Conservation (phyloP, 2,329 filamentous ascomycete genomes). For the Ustulina deusta region DNA sequence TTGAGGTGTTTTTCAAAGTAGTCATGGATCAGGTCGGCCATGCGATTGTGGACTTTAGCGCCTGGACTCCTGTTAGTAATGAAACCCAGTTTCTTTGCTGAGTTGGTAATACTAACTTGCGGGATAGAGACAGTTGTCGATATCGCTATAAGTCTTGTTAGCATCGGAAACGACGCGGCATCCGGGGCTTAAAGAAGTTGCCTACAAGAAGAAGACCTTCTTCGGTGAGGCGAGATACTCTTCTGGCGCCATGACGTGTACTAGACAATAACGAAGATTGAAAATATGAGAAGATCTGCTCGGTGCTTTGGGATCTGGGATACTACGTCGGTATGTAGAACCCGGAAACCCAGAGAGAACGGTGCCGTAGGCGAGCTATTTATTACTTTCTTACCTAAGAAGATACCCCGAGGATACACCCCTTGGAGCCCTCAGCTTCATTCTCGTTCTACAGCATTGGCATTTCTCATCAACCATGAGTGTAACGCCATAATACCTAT, state of each 20-base stretch:
- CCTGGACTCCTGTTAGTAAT: constrained; percentile 15
- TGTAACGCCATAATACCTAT: constrained; percentile 18
- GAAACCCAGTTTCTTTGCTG: neutral
- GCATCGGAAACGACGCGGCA: neutral
- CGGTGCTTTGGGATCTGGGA: neutral
- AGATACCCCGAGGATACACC: neutral
- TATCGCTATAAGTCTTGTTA: constrained; percentile 28
- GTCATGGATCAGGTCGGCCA: constrained; percentile 37
- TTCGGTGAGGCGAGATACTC: constrained; percentile 25
- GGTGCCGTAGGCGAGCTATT: constrained; percentile 18
- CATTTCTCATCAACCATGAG: constrained; percentile 4
- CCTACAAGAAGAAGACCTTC: constrained; percentile 39
- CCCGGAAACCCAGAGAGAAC: neutral
- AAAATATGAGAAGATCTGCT: neutral
- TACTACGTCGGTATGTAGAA: neutral
- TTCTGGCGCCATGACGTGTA: constrained; percentile 25
- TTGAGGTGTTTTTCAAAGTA: constrained; percentile 33
- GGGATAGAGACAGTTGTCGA: constrained; percentile 36
- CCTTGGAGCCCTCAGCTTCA: constrained; percentile 4
- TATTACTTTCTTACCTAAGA: constrained; percentile 17
- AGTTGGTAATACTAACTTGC: constrained; percentile 23
- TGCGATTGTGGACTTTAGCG: constrained; percentile 33
- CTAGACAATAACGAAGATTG: neutral
- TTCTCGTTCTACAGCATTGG: constrained; percentile 7
- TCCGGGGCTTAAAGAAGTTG: neutral